These are phyloP conservation scores for Mycena vitilis DNA, from an alignment of 768 basidiomycete species.

Conservation along the genomic window DNA sequence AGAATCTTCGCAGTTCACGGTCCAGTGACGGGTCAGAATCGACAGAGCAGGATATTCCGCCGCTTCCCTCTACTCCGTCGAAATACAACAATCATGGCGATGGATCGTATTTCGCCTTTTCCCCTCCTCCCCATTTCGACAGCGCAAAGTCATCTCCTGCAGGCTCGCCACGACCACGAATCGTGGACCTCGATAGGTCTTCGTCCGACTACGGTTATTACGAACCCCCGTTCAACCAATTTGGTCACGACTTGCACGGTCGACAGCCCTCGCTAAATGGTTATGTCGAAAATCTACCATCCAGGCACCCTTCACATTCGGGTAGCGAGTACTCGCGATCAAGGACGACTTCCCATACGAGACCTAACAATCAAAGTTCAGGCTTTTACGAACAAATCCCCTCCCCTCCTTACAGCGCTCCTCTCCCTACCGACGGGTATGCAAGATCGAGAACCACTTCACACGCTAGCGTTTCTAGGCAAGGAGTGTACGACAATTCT, in stretches of 20 bases:
- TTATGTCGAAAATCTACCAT: constrained; percentile 27
- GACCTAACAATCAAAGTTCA: constrained; percentile 9
- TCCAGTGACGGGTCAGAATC: constrained; percentile 26
- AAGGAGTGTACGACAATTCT: not conserved
- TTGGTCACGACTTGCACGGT: not conserved
- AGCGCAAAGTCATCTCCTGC: constrained; percentile 25
- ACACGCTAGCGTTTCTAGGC: constrained; percentile 1
- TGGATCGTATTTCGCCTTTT: constrained; percentile 10
- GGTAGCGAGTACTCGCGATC: constrained; percentile 24
- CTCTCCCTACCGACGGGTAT: not conserved
- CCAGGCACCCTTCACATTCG: constrained; percentile 23
- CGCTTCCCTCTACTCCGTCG: constrained; percentile 7
- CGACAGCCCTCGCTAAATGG: constrained; percentile 17
- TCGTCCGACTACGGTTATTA: constrained; percentile 17
- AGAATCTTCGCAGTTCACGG: constrained; percentile 26
- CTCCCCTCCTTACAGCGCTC: constrained; percentile 5
- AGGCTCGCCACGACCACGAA: constrained; percentile 20
- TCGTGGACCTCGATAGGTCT: constrained; percentile 21
- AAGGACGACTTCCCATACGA: constrained; percentile 5
- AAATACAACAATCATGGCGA: constrained; percentile 24
- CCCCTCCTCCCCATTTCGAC: constrained; percentile 17
- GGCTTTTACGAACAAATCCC: constrained; percentile 14
- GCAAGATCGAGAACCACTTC: constrained; percentile 24
- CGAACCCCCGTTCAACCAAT: constrained; percentile 14
- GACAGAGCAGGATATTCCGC: constrained; percentile 21